Base-by-base conservation (phyloP, 1,284 basidiomycete genomes). In the Vanrija sp. region DNA sequence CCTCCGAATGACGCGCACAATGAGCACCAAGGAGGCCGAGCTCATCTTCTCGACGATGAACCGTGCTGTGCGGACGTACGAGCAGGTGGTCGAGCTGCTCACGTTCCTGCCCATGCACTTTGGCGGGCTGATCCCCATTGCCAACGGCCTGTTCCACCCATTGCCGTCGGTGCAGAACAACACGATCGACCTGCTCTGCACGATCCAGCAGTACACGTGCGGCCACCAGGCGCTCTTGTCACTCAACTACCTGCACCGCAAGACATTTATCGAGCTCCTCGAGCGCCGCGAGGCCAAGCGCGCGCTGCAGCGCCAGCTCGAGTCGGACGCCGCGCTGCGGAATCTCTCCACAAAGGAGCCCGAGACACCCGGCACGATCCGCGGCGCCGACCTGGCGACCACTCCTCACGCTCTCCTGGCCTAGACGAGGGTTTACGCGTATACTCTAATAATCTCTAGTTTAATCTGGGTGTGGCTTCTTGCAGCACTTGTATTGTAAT, bases 121-220 rank as follows among this genome's bases (percentile, higher is more conserved):
- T 6, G 89, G 91, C 37, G 95, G 95, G 0, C 77, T 98, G 38
- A 77, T 89, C 23, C 88, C 91, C 12, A 77, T 98, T 23, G 86
- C 86, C 20, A 90, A 94, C 71, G 89, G 90, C 1, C 78, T 98
- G 4, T 92, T 97, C 75, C 94, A 98, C 75, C 88, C 89, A 39
- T 81, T 82, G 36, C 82, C 86, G 58, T 69, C 76, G 10, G 83
- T 95, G 23, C 84, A 92, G 31, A 85, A 89, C 27, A 78, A 83
- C 16, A 86, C 88, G 0, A 82, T 97, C 19, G 88, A 93, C 56
- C 79, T 96, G 42, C 84, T 97, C 61, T 85, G 89, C 63, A 84
- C 85, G 53, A 71, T 97, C 31, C 83, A 89, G 50, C 75, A 79
- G 31, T 85, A 86, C 68, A 82, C 87, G 15, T 92, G 93, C 57